A percentile compares a stretch with the other conserved stretches of the same genome.
Evolutionary conservation across 345 rosid genomes (phyloP).

Genomic region (Clarkia xantiana): DNA sequence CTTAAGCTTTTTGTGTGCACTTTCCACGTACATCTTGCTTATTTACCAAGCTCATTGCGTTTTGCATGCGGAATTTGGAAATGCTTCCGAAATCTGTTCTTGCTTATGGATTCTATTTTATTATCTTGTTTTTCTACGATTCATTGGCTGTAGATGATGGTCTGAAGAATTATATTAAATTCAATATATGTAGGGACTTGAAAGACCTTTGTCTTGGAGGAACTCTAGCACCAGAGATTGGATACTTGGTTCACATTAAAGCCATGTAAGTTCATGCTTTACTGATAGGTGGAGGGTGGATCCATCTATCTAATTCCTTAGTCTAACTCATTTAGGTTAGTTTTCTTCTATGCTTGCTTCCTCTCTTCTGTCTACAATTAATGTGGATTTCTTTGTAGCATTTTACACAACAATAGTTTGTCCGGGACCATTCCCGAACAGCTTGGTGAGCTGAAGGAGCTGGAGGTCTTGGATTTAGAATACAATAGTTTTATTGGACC

Average conservation of each 20-base stretch:
- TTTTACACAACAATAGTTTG: conserved; percentile 52
- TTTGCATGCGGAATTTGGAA: no score
- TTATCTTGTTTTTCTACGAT: no score
- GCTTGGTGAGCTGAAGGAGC: conserved; percentile 35
- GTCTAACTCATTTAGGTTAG: no score
- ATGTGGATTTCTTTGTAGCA: conserved; percentile 14
- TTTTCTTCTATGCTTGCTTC: background rate
- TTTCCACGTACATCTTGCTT: no score
- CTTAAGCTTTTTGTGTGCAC: no score
- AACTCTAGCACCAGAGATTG: conserved; percentile 40
- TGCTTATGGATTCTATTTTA: no score
- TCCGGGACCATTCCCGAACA: conserved; percentile 40
- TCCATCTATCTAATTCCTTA: no score
- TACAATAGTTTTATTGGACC: conserved; percentile 43
- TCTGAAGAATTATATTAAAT: no score
- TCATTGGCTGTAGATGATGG: no score
- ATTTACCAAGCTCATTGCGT: no score
- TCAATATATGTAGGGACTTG: conserved; percentile 31
- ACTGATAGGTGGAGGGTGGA: no score
- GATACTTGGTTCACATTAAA: conserved; percentile 30
- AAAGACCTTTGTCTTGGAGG: conserved; percentile 52
- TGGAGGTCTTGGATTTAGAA: conserved; percentile 56
- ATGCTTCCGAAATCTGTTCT: no score
- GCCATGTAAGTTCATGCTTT: conserved; percentile 33
- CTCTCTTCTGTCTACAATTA: background rate